Evolutionary conservation across 345 rosid species (phyloP), one percentile per base, ranked within the genome.

Genomic region (Fremontodendron californicum): DNA sequence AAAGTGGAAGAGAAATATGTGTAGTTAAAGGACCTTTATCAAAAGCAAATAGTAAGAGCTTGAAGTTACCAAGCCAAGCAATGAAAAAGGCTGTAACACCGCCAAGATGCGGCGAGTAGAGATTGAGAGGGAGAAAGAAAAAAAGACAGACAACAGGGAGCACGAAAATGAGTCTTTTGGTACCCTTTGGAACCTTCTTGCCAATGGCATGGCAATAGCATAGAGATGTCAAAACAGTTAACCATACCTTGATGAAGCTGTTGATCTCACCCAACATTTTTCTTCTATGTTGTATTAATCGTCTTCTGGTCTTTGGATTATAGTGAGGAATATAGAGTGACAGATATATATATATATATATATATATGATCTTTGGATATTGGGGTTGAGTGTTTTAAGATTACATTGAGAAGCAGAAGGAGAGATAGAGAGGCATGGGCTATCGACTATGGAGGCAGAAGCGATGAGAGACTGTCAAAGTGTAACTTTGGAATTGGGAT

Each of bases 61-160:
- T 88, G 87, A 90, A 90, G 65, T 85, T 88, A 8, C 87, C 88
- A 27, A 90, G 89, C 90, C 94, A 88, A 40, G 83, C 65, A 57
- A 86, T 62, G 82, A 85, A 84, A 71, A 88, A 88, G 1, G 82
- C 80, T 0, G 90, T 86, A 72, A 58, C 25, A 40, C 89, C 89
- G 0, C 78, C 42, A 0, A 86, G 71, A 37, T 86, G 78, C 0
- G 80, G n/a, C 0, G 86, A 78, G 69, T 75, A 57, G 18, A 84
- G 78, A 16, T 64, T 55, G 4, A 87, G 85, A 52, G 92, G 89
- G 60, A 88, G 81, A 43, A 78, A 77, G 35, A 90, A 78, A 70
- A 86, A 86, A 6, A 74, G 54, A 51, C 74, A 57, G 0, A 86
- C 48, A 63, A 88, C 51, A 3, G 89, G 89, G 64, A 85, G 64